Evolutionary conservation across 2,329 filamentous ascomycete genomes (phyloP).

Genomic region (Penicillium glabrum): DNA sequence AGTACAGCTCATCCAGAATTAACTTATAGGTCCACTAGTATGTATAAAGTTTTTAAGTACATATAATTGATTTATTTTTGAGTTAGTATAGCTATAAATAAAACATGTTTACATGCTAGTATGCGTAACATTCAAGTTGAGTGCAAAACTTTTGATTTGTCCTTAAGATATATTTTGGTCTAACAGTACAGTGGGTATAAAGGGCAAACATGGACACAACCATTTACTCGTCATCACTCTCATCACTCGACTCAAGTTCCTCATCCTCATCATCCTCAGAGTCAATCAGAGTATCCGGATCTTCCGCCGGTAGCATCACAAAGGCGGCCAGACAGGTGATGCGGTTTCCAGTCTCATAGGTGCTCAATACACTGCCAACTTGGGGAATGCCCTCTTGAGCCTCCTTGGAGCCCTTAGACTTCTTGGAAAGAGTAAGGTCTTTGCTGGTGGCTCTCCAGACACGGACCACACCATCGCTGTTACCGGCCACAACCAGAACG

Average conservation of each 20-base stretch:
- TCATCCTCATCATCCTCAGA: constrained; percentile 54
- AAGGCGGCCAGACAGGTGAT: constrained; percentile 89
- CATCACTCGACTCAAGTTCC: constrained; percentile 30
- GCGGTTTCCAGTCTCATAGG: constrained; percentile 80
- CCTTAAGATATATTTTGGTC: constrained; percentile 2
- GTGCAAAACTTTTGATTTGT: not conserved
- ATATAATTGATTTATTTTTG: too few species aligned
- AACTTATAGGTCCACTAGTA: not conserved
- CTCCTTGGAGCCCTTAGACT: constrained; percentile 12
- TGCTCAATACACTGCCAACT: constrained; percentile 68
- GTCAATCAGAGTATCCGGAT: constrained; percentile 58
- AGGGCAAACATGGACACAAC: constrained; percentile 8
- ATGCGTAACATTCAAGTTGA: not conserved
- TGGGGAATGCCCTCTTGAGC: constrained; percentile 33
- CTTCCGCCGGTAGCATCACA: constrained; percentile 67
- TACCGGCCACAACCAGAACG: constrained; percentile 67
- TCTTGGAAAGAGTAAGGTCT: constrained; percentile 25
- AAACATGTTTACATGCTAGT: too few species aligned
- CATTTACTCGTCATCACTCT: constrained; percentile 27
- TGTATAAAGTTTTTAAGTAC: not conserved
- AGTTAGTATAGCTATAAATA: too few species aligned
- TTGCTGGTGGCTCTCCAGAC: constrained; percentile 64
- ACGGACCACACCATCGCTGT: constrained; percentile 83
- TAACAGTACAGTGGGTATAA: constrained; percentile 28
- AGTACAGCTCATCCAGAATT: not conserved